These are phyloP conservation scores for Hirsutella thompsonii DNA, from an alignment of 2,329 filamentous ascomycete species.

Conservation along the genomic window DNA sequence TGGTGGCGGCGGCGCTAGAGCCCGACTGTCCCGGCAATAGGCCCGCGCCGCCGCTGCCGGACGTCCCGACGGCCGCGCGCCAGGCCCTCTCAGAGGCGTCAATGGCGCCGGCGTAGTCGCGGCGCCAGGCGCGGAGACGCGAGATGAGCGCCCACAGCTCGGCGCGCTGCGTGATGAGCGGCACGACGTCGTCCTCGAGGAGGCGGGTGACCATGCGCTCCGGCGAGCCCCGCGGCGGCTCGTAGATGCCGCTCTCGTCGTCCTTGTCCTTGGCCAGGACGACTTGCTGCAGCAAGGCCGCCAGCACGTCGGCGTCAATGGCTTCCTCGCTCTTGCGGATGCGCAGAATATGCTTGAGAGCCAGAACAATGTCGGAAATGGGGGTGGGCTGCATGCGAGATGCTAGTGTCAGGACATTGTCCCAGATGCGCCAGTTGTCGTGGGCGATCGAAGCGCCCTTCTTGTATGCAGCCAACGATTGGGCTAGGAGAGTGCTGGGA, in stretches of 20 bases:
- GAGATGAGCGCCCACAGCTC: constrained; percentile 67
- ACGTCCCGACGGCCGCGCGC: constrained; percentile 52
- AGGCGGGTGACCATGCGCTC: constrained; percentile 55
- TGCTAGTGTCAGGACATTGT: constrained; percentile 84
- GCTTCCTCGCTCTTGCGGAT: constrained; percentile 68
- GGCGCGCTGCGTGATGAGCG: constrained; percentile 70
- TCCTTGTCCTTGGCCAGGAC: constrained; percentile 32
- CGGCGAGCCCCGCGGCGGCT: constrained; percentile 40
- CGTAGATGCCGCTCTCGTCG: constrained; percentile 16
- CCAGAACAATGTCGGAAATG: constrained; percentile 62
- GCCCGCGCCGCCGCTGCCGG: constrained; percentile 28
- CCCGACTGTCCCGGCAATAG: constrained; percentile 24
- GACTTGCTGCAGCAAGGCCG: constrained; percentile 58
- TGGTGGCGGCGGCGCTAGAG: no score
- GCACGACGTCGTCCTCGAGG: constrained; percentile 61
- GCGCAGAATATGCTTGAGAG: constrained; percentile 61
- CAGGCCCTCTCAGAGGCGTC: constrained; percentile 84
- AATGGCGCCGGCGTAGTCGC: constrained; percentile 58
- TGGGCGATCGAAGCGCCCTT: constrained; percentile 72
- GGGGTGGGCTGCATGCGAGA: constrained; percentile 64
- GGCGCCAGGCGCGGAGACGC: constrained; percentile 59
- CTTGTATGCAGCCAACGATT: constrained; percentile 76
- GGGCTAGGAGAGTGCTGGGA: constrained; percentile 50
- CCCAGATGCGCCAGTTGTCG: constrained; percentile 89
- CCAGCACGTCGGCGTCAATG: constrained; percentile 62